A percentile compares a stretch with the other conserved stretches of the same genome.
Evolutionary conservation across 1,284 basidiomycete species (phyloP).

Genomic region (Cryptococcus jaspeensis): DNA sequence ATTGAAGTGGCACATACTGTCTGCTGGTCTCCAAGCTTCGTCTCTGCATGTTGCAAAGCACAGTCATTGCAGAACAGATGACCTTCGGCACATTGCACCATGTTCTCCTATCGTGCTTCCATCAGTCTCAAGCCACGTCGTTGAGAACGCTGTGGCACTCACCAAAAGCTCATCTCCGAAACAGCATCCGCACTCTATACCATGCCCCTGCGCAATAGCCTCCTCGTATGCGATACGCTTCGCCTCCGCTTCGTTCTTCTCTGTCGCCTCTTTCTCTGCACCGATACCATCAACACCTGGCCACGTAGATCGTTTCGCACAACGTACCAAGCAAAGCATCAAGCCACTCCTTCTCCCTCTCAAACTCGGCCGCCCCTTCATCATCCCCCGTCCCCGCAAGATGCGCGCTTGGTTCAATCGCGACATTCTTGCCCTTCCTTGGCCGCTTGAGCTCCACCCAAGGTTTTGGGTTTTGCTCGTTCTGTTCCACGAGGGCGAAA

Average conservation of each 20-base stretch:
- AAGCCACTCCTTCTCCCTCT: slow-evolving; percentile 56
- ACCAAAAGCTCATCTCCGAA: slow-evolving; percentile 70
- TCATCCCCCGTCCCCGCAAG: slow-evolving; percentile 16
- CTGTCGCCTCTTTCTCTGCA: slow-evolving; percentile 40
- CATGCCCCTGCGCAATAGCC: slow-evolving; percentile 53
- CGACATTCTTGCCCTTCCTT: slow-evolving; percentile 53
- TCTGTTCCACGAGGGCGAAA: slow-evolving; percentile 20
- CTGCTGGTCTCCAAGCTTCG: slow-evolving; percentile 50
- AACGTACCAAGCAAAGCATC: slow-evolving; percentile 41
- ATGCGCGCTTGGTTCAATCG: not conserved
- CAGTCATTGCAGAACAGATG: slow-evolving; percentile 70
- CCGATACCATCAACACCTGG: not conserved
- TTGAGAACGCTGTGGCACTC: slow-evolving; percentile 41
- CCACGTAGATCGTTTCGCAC: not conserved
- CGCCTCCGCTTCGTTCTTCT: slow-evolving; percentile 39
- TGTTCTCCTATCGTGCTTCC: slow-evolving; percentile 59
- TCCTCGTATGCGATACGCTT: slow-evolving; percentile 52
- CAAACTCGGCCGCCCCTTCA: slow-evolving; percentile 54
- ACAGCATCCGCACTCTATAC: slow-evolving; percentile 79
- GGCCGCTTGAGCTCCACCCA: slow-evolving; percentile 30
- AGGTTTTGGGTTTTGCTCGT: slow-evolving; percentile 18
- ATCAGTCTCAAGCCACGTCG: not conserved
- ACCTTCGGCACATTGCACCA: slow-evolving; percentile 79
- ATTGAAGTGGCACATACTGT: slow-evolving; percentile 34
- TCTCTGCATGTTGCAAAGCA: slow-evolving; percentile 53